Evolutionary conservation across 1,284 basidiomycete species (phyloP), one percentile per base, ranked within the genome.

Genomic region (Meira nashicola): DNA sequence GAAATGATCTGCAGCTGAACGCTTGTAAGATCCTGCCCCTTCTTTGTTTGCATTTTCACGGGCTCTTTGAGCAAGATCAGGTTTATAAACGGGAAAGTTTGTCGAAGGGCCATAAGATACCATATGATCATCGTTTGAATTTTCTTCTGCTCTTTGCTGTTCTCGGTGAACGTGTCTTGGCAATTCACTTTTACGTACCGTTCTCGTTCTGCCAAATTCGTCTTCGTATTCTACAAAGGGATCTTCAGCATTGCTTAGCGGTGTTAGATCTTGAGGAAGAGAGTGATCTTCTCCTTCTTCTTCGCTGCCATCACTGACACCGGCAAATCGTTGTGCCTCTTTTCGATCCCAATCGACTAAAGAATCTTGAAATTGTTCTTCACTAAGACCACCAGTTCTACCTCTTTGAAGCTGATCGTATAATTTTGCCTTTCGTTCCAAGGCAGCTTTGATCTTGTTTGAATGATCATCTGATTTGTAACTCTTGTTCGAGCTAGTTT

Each of bases 211-310:
- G 23, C 90, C 90, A 71, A 89, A 89, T 70, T 92, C 90, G 68
- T 92, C 90, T 70, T 86, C 84, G 65, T 89, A 90, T 74, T 92
- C 89, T 14, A 91, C 82, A 39, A 90, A 80, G 11, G 88, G 88
- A 70, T 91, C 89, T 58, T 86, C 83, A 38, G 66, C 57, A 17
- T 21, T 17, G 12, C 7, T 48, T 23, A 12, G 91, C 89, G 14
- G 90, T 40, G 90, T 80, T 14, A 88, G 88, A 70, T 91, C 89
- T 58, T 86, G 82, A n/a, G n/a, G n/a, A n/a, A n/a, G n/a, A n/a
- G n/a, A n/a, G n/a, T n/a, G n/a, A n/a, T n/a, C n/a, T 39, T 67
- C 57, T 11, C 12, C 21, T 25, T 53, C 50, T n/a, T 38, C 28
- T 12, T 33, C 37, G 21, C 49, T 39, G 10, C n/a, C 49, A 4